These are phyloP conservation scores for Rhizophora apiculata DNA, from an alignment of 345 rosid species.

Conservation along the genomic window DNA sequence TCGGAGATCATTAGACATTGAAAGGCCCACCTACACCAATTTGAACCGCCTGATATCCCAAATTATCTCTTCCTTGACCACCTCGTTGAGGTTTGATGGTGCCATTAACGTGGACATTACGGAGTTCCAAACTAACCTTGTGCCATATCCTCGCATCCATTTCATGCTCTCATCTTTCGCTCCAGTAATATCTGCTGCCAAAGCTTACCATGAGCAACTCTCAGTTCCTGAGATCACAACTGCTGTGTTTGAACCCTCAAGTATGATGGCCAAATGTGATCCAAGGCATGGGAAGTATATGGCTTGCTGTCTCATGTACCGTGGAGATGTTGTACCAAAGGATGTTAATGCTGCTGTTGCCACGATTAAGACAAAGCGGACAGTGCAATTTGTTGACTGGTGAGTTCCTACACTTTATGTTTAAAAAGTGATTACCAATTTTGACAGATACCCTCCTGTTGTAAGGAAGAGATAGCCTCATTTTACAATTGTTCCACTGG, in stretches of 20 bases:
- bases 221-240: neutral
- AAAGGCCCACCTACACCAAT: slow-evolving; percentile 1
- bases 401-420: slow-evolving; percentile 26
- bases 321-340: slow-evolving; percentile 1
- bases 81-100: slow-evolving; percentile 5
- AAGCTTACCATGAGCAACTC: slow-evolving; percentile 1
- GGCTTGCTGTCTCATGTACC: slow-evolving; percentile 7
- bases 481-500: neutral
- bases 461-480: neutral
- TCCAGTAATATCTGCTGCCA: neutral
- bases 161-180: slow-evolving; percentile 2
- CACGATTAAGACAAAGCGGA: neutral
- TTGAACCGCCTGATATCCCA: neutral
- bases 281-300: slow-evolving; percentile 1
- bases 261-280: slow-evolving; percentile 3
- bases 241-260: neutral
- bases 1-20: slow-evolving; percentile 1
- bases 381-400: slow-evolving; percentile 3
- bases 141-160: neutral
- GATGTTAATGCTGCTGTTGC: slow-evolving; percentile 6
- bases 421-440: neutral
- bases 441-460: neutral
- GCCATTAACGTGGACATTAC: neutral
- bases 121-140: slow-evolving; percentile 1
- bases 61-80: neutral